Conservation (phyloP, 371 early-diverging fungal species). For the Actinomucor elegans region DNA sequence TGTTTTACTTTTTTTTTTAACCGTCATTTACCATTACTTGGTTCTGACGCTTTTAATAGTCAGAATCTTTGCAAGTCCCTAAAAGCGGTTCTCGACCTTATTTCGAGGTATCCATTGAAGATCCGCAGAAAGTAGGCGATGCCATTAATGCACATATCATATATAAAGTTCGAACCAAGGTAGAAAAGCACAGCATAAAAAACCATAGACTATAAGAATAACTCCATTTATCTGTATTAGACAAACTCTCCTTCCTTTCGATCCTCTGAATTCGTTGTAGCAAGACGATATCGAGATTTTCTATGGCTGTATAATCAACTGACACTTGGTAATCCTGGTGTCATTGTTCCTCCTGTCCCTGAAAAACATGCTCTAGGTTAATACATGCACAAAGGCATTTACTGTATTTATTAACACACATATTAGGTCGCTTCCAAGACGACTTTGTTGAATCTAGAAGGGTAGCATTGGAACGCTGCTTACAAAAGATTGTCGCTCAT, state of each 20-base stretch:
- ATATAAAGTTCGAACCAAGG: constrained; percentile 87
- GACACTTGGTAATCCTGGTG: constrained; percentile 77
- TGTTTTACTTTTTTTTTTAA: no score
- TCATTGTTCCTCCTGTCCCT: constrained; percentile 92
- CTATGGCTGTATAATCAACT: constrained; percentile 92
- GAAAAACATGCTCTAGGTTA: constrained; percentile 88
- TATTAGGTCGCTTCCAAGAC: constrained; percentile 87
- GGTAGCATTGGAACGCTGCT: constrained; percentile 79
- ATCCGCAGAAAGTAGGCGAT: constrained; percentile 90
- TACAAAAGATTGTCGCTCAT: constrained; percentile 81
- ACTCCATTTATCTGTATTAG: constrained; percentile 30
- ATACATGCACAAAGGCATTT: no score
- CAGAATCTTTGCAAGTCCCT: constrained; percentile 45
- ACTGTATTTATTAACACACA: no score
- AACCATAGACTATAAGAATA: not conserved
- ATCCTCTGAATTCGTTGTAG: constrained; percentile 75
- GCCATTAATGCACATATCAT: constrained; percentile 83
- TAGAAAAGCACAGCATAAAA: constrained; percentile 22
- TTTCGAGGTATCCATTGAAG: constrained; percentile 78
- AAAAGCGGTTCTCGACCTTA: constrained; percentile 62
- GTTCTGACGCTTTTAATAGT: constrained; percentile 13
- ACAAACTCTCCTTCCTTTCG: constrained; percentile 79
- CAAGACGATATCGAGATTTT: constrained; percentile 91
- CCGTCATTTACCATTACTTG: no score
- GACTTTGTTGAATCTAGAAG: constrained; percentile 92